These are phyloP conservation scores for Pyricularia pennisetigena DNA, from an alignment of 2,329 filamentous ascomycete species.

Conservation along the genomic window DNA sequence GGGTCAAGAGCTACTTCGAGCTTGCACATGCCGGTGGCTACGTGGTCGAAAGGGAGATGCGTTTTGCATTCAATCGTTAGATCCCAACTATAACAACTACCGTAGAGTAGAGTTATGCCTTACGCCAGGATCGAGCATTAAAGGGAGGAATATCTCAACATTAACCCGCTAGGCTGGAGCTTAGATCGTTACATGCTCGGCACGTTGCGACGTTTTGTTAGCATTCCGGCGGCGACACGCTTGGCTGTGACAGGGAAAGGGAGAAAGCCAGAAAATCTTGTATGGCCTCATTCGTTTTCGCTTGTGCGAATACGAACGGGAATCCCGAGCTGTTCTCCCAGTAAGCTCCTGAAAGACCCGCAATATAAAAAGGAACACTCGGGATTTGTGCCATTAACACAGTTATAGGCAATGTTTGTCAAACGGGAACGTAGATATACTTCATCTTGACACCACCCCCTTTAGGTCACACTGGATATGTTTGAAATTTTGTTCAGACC, in stretches of 20 bases:
- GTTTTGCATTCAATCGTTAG: too few species aligned
- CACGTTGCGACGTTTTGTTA: too few species aligned
- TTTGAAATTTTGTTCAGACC: background rate
- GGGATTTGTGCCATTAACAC: background rate
- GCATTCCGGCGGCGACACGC: too few species aligned
- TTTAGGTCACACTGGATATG: background rate
- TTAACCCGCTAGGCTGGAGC: background rate
- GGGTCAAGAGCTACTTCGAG: too few species aligned
- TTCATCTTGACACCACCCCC: background rate
- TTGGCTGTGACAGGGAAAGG: background rate
- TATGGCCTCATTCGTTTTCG: background rate
- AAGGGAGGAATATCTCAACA: background rate
- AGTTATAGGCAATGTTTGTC: background rate
- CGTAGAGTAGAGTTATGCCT: too few species aligned
- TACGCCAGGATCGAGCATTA: too few species aligned
- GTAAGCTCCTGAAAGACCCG: background rate
- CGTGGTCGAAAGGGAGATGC: too few species aligned
- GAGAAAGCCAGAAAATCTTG: background rate
- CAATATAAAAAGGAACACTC: background rate
- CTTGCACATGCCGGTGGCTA: too few species aligned
- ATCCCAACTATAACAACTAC: too few species aligned
- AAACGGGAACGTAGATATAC: background rate
- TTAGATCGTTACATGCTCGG: too few species aligned
- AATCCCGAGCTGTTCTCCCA: background rate
- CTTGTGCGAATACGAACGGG: background rate